phyloP scores from a whole-genome alignment of 1,139 yeast genomes.

The Yamadazyma conglobata region DNA sequence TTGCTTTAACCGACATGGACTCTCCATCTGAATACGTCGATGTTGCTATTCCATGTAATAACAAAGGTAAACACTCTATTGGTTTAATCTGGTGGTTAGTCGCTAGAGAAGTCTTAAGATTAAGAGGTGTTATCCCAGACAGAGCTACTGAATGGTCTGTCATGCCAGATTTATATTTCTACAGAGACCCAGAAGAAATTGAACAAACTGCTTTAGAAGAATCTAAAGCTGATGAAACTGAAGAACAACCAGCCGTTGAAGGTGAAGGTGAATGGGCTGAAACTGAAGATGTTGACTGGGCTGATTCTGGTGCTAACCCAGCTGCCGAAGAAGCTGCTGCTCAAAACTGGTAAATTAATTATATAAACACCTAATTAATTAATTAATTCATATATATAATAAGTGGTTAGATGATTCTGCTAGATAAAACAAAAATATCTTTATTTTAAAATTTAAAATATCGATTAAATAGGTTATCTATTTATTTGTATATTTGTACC shows the following conservation, averaged over 20 bases:
- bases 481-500: conserved; percentile 20
- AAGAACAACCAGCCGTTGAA: conserved; percentile 44
- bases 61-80: conserved; percentile 99
- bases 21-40: conserved; percentile 99
- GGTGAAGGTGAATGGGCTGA: conserved; percentile 54
- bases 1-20: conserved; percentile 98
- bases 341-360: conserved; percentile 43
- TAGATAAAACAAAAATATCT: neutral
- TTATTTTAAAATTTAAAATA: conserved; percentile 4
- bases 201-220: conserved; percentile 79
- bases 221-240: conserved; percentile 52
- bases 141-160: conserved; percentile 97
- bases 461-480: conserved; percentile 8
- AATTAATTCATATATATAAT: conserved; percentile 12
- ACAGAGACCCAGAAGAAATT: conserved; percentile 99
- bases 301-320: conserved; percentile 64
- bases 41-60: conserved; percentile 99
- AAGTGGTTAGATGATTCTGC: conserved; percentile 2
- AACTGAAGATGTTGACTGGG: conserved; percentile 63
- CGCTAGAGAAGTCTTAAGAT: conserved; percentile 99
- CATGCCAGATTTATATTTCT: conserved; percentile 99
- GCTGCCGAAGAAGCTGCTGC: conserved; percentile 79
- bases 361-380: conserved; percentile 8
- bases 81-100: conserved; percentile 99
- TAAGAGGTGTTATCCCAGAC: conserved; percentile 97